phyloP scores from a whole-genome alignment of 345 rosid genomes.

The Noccaea bulbosa region DNA sequence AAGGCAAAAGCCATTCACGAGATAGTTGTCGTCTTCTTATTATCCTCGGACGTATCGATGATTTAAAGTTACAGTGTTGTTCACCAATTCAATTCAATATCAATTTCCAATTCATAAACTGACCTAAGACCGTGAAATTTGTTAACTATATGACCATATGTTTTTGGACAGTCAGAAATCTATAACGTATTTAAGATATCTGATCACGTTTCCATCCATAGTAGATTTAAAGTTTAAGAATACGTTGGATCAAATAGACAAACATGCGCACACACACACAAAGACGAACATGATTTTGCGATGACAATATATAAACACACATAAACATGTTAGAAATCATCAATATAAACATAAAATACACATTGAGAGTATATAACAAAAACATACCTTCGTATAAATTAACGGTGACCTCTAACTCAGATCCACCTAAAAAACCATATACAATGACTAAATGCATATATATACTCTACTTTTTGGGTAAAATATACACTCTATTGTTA shows the following conservation, averaged over 20 bases:
- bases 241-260: background rate
- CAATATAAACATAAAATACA: background rate
- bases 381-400: background rate
- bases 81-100: background rate
- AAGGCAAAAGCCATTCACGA: constrained; percentile 29
- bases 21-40: constrained; percentile 33
- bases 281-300: background rate
- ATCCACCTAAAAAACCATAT: background rate
- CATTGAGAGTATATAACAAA: background rate
- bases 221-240: too few species aligned
- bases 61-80: constrained; percentile 3
- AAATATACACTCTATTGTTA: background rate
- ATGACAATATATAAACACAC: constrained; percentile 2
- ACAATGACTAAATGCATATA: background rate
- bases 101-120: too few species aligned
- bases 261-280: background rate
- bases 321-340: background rate
- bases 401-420: background rate
- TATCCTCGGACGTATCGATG: constrained; percentile 19
- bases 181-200: too few species aligned
- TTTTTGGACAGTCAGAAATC: too few species aligned
- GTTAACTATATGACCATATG: too few species aligned
- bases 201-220: too few species aligned
- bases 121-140: too few species aligned
- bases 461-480: background rate